Base-by-base conservation (phyloP, 805 yeast genomes). In the Candida nemodendra region DNA sequence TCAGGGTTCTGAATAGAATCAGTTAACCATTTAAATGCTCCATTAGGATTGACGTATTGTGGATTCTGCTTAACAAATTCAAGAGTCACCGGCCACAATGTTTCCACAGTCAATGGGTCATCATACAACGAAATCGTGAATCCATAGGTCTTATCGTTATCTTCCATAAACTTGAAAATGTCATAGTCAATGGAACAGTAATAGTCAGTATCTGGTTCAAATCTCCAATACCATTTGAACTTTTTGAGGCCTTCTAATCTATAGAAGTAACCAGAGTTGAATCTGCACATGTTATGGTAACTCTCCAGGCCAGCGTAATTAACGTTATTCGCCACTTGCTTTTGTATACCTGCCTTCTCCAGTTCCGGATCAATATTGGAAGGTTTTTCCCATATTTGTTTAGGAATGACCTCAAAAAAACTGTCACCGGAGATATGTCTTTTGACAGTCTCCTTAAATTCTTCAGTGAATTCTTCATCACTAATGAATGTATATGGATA, bases 401-500 rank as follows among this genome's bases (percentile, higher is more conserved):
- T 39, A 0, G 81, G 79, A 15, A 79, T 72, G 74, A 45, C 60
- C 62, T 75, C 81, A 53, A 77, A 80, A 41, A 61, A 62, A 38
- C 71, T 59, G 23, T 66, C 62, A 9, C 81, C 64, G 7, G 55
- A 61, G 1, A 79, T 64, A 23, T 71, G 75, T 24, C 80, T 60
- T 29, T 50, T 59, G 27, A 85, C 71, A 12, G 65, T 61, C 9
- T 60, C 56, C 51, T 68, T 83, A 61, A 93, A 91, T 51, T 85
- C 91, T 1, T 84, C 84, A 21, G 79, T 70, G 63, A 91, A 93
- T 25, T 71, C 77, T 42, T 79, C 84, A 59, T 91, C 96, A 61
- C 88, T 89, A 49, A 91, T 72, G 57, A 91, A 93, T 19, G 90
- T 89, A 91, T 96, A 91, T 40, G 95, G 96, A 56, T 91, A 91